Evolutionary conservation across 2,329 filamentous ascomycete species (phyloP).

Genomic region (Cladorrhinum sp.): DNA sequence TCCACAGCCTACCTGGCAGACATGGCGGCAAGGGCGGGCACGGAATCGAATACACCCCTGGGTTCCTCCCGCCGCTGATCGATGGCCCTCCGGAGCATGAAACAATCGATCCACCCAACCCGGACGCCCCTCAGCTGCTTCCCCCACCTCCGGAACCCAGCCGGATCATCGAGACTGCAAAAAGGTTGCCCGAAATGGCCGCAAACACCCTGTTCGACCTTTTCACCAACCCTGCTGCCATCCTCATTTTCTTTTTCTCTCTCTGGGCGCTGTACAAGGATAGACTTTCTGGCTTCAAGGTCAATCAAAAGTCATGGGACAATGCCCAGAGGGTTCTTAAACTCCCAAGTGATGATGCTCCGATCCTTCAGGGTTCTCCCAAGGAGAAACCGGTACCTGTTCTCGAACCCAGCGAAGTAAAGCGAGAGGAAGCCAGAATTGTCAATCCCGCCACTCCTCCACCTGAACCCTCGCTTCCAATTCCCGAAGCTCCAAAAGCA

Average conservation of each 20-base stretch:
- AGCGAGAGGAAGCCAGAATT: not conserved
- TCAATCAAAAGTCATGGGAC: slow-evolving; percentile 32
- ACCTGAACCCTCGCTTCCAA: not conserved
- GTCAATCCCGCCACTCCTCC: not conserved
- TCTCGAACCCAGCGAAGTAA: not conserved
- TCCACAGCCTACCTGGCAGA: slow-evolving; percentile 59
- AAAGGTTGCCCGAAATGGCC: slow-evolving; percentile 48
- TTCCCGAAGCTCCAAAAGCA: not conserved
- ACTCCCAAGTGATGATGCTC: not conserved
- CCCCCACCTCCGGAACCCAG: slow-evolving; percentile 35
- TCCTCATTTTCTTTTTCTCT: slow-evolving; percentile 38
- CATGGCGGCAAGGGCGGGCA: not conserved
- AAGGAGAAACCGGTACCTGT: not conserved
- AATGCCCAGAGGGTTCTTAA: not conserved
- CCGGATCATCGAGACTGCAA: slow-evolving; percentile 49
- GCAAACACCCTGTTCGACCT: slow-evolving; percentile 52
- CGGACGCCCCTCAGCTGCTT: slow-evolving; percentile 12
- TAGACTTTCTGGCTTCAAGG: slow-evolving; percentile 35
- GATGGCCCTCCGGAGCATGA: slow-evolving; percentile 15
- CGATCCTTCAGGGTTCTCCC: not conserved
- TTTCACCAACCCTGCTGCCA: slow-evolving; percentile 52
- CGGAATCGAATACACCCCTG: not conserved
- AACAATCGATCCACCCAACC: not conserved
- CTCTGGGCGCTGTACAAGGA: slow-evolving; percentile 46
- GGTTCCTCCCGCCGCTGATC: slow-evolving; percentile 2